phyloP scores from a whole-genome alignment of 768 basidiomycete species.

The Tephrocybe sp. region DNA sequence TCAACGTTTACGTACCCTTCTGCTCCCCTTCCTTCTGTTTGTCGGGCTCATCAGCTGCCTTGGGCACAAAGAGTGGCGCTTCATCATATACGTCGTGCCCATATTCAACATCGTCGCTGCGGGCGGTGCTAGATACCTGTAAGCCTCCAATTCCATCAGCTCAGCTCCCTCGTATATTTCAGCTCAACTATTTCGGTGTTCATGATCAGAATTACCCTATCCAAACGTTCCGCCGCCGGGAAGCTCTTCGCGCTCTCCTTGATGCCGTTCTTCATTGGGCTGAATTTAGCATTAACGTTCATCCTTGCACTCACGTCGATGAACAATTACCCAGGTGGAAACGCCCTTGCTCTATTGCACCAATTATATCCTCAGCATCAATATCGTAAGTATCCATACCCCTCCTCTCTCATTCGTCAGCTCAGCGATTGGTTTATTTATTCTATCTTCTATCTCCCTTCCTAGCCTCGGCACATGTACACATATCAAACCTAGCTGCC shows the following conservation, averaged over 20 bases:
- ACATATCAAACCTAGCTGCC: constrained; percentile 81
- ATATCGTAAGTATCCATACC: constrained; percentile 9
- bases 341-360: constrained; percentile 66
- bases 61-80: constrained; percentile 98
- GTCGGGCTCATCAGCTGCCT: constrained; percentile 67
- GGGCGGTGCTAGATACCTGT: constrained; percentile 62
- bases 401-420: not conserved
- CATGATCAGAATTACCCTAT: constrained; percentile 37
- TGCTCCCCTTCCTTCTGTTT: constrained; percentile 51
- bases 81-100: constrained; percentile 86
- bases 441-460: too few relatives aligned
- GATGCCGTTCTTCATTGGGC: constrained; percentile 43
- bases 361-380: constrained; percentile 30
- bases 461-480: constrained; percentile 45
- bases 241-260: constrained; percentile 39
- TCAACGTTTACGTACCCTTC: constrained; percentile 43
- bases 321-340: constrained; percentile 88
- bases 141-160: constrained; percentile 20
- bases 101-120: constrained; percentile 79
- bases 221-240: constrained; percentile 47
- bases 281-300: constrained; percentile 52
- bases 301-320: constrained; percentile 58
- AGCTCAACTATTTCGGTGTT: too few relatives aligned
- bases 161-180: not conserved
- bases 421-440: not conserved